Conservation (phyloP, 805 yeast species). For the Candida adriatica region DNA sequence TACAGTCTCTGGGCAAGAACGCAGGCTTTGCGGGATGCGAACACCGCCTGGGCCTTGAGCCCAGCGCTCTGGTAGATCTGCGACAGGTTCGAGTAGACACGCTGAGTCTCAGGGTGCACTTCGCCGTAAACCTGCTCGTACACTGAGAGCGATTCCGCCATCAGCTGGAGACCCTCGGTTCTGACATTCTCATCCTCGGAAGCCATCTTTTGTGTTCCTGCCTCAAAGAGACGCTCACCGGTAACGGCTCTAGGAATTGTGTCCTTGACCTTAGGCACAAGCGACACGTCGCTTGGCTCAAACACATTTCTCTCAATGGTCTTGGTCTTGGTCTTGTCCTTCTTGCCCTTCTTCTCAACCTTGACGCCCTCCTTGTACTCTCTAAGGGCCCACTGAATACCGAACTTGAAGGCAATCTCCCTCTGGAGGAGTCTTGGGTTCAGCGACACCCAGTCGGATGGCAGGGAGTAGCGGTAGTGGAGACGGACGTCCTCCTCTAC, state of each 20-base stretch:
- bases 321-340: slow-evolving; percentile 15
- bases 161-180: slow-evolving; percentile 53
- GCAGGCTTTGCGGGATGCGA: slow-evolving; percentile 60
- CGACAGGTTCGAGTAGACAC: slow-evolving; percentile 58
- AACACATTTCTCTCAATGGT: slow-evolving; percentile 33
- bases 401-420: slow-evolving; percentile 69
- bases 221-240: slow-evolving; percentile 69
- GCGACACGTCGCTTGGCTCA: slow-evolving; percentile 54
- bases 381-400: slow-evolving; percentile 72
- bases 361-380: slow-evolving; percentile 26
- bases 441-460: slow-evolving; percentile 40
- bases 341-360: slow-evolving; percentile 31
- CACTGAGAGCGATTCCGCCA: slow-evolving; percentile 64
- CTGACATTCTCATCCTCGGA: slow-evolving; percentile 28
- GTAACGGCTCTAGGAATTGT: slow-evolving; percentile 58
- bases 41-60: slow-evolving; percentile 50
- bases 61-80: slow-evolving; percentile 58
- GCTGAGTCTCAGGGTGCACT: slow-evolving; percentile 73
- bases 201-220: slow-evolving; percentile 35
- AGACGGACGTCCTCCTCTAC: slow-evolving; percentile 46
- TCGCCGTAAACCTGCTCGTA: slow-evolving; percentile 81
- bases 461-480: slow-evolving; percentile 60
- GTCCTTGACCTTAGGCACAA: slow-evolving; percentile 73
- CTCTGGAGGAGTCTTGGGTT: slow-evolving; percentile 45
- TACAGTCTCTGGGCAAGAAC: slow-evolving; percentile 69